Evolutionary conservation across 371 early-diverging fungal species (phyloP).

Genomic region (Amoeboaphelidium protococcarum): DNA sequence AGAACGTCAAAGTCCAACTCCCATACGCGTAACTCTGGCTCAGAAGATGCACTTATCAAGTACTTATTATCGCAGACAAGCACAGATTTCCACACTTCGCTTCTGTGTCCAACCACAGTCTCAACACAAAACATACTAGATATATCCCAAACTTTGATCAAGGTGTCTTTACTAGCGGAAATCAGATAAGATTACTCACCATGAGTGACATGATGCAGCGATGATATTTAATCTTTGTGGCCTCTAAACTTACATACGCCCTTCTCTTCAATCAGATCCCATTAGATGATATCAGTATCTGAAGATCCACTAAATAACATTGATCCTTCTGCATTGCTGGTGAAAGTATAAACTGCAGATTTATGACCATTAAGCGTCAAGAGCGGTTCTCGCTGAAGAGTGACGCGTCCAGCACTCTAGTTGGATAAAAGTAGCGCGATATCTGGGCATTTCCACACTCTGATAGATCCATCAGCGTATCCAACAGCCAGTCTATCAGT

Average conservation of each 20-base stretch:
- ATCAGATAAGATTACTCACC: conserved; percentile 33
- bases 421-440: no score
- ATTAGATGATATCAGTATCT: conserved; percentile 76
- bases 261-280: conserved; percentile 74
- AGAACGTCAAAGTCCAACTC: conserved; percentile 23
- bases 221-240: conserved; percentile 76
- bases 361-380: conserved; percentile 77
- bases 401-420: no score
- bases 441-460: conserved; percentile 32
- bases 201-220: conserved; percentile 19
- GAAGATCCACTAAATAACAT: conserved; percentile 63
- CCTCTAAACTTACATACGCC: conserved; percentile 71
- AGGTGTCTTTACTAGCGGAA: conserved; percentile 71
- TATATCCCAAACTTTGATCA: conserved; percentile 85
- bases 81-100: conserved; percentile 63
- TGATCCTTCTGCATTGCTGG: conserved; percentile 45
- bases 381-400: conserved; percentile 16
- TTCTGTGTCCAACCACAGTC: conserved; percentile 68
- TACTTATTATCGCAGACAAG: conserved; percentile 16
- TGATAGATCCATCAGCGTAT: conserved; percentile 43
- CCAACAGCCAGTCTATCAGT: conserved; percentile 4
- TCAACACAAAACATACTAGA: conserved; percentile 74
- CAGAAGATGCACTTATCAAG: conserved; percentile 61
- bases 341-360: conserved; percentile 49
- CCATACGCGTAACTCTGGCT: conserved; percentile 63